phyloP scores from a whole-genome alignment of 306 rosid species.

The Cicer yamashitae region DNA sequence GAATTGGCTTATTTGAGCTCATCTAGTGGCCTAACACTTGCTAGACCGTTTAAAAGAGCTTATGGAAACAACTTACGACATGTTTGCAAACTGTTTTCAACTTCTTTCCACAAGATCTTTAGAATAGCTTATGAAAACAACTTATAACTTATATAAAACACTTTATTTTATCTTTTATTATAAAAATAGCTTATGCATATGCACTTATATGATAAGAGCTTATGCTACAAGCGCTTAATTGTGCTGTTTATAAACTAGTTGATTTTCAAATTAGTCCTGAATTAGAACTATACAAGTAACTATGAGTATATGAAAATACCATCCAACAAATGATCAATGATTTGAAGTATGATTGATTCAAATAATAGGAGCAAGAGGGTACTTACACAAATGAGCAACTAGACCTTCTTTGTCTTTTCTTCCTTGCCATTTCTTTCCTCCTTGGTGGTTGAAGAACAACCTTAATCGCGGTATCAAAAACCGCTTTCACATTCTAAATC shows the following conservation, averaged over 20 bases:
- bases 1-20: no score
- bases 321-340: constrained; percentile 8
- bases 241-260: neutral
- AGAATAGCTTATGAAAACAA: no score
- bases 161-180: no score
- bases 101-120: no score
- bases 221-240: no score
- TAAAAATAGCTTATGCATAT: no score
- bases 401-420: constrained; percentile 74
- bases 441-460: constrained; percentile 99
- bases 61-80: no score
- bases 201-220: no score
- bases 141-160: no score
- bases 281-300: neutral
- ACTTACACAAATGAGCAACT: constrained; percentile 90
- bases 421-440: constrained; percentile 76
- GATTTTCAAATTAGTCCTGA: constrained; percentile 6
- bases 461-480: constrained; percentile 94
- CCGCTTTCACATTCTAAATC: constrained; percentile 91
- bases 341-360: constrained; percentile 19
- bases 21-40: no score
- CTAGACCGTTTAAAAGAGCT: no score
- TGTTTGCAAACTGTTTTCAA: no score
- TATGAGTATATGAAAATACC: neutral
- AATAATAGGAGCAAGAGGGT: constrained; percentile 17